Base-by-base conservation (phyloP, 2,329 filamentous ascomycete genomes). In the Paracorniculantispora psalliotae region DNA sequence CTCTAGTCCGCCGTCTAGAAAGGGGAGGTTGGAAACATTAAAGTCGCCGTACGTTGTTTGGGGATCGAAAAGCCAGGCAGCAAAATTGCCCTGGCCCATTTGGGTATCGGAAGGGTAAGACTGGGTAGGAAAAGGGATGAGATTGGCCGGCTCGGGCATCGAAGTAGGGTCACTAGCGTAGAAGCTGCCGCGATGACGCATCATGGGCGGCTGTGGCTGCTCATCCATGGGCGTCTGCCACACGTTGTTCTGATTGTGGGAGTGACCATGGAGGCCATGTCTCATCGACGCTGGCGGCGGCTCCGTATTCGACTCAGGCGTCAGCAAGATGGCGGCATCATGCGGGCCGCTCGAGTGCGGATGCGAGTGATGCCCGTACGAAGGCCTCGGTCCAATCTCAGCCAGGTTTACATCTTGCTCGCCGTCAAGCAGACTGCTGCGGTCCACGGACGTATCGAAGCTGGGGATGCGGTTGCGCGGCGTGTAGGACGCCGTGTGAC, bases 401-500 rank as follows among this genome's bases (percentile, higher is more conserved):
- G 47, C 7, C 21, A 39, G 37, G 39, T 30, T 28, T 6, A n/a
- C 28, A 58, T 52, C 15, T 21, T 51, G 26, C 47, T 51, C 46
- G 19, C 19, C 8, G 15, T 57, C 44, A 17, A 57, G 54, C 19
- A 19, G 2, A 10, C 35, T 19, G 47, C 37, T 35, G 26, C 51
- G 57, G 41, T 69, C 68, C n/a, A 63, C 64, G 7, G 72, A 64
- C 17, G 75, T 65, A 60, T 71, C 74, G 64, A 81, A 81, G 69
- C 78, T 80, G 28, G 76, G 77, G n/a, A 76, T 68, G 25, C 79
- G 77, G 57, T 81, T 81, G 28, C 79, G 71, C 5, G 80, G 79
- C 2, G 76, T 74, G 60, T 81, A 81, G 0, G 77, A 76, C 17
- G 82, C 77, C 2, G 81, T 85, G 67, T 89, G 86, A 28, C 86